Evolutionary conservation across 192 early-diverging fungal genomes (phyloP), one percentile per base, ranked within the genome.

Genomic region (Linnemannia hyalina): DNA sequence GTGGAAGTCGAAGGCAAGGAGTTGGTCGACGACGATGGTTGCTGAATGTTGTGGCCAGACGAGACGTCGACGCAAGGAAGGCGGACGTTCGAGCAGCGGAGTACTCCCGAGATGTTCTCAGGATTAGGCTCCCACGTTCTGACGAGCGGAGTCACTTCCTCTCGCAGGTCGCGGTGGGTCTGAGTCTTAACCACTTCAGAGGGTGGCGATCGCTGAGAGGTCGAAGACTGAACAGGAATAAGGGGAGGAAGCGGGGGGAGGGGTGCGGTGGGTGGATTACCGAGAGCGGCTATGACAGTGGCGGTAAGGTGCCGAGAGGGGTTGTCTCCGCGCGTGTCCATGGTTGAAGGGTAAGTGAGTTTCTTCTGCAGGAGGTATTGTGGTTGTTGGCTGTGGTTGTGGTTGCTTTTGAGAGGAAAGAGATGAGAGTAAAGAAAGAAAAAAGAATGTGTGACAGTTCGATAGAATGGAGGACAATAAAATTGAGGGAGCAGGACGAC

Each of bases 71-170:
- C 8, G 6, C 4, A 60, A n/a, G 57, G 57, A n/a, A 60, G 10
- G n/a, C 22, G 57, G 5, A 46, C 13, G 44, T 40, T 41, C 13
- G 26, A 70, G 36, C 20, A 20, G 35, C 11, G 35, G 1, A 70
- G 8, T 42, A 42, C 18, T 3, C 22, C 7, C 4, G 23, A 41
- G 69, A 70, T 70, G 13, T 36, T 32, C 29, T 80, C 82, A 0
- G 82, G 77, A 0, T 77, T 79, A 3, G 82, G 65, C 4, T 78
- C 26, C 82, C 76, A 78, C 10, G 54, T 9, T 29, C 22, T 13
- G 7, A 36, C 10, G 15, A 23, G 3, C 18, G 55, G 55, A n/a
- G 23, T 60, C 10, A n/a, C 23, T 3, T 60, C 57, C 11, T 65
- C 26, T 32, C 44, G 44, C 44, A 46, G 2, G 29, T 32, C 0